phyloP scores from a whole-genome alignment of 2,329 filamentous ascomycete species.

The Aspergillus flavus region DNA sequence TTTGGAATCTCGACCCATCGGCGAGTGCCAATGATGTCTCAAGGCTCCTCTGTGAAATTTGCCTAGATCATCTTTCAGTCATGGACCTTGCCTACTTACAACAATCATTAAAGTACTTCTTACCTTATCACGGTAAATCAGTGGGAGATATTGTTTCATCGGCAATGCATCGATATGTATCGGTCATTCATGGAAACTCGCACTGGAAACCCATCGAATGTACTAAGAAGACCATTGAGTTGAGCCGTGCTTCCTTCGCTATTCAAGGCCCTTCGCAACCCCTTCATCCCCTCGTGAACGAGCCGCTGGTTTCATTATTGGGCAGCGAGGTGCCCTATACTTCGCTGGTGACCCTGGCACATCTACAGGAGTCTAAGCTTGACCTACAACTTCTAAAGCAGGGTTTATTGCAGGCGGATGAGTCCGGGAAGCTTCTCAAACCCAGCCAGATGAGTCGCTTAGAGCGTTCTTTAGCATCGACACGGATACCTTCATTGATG shows the following conservation, averaged over 20 bases:
- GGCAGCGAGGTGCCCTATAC: constrained; percentile 24
- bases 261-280: constrained; percentile 34
- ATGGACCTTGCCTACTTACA: constrained; percentile 38
- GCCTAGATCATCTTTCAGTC: constrained; percentile 42
- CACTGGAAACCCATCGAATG: constrained; percentile 32
- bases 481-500: constrained; percentile 42
- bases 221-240: constrained; percentile 23
- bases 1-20: constrained; percentile 30
- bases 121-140: constrained; percentile 19
- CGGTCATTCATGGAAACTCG: constrained; percentile 34
- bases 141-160: constrained; percentile 19
- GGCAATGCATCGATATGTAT: constrained; percentile 34
- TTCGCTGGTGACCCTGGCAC: constrained; percentile 32
- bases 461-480: constrained; percentile 45
- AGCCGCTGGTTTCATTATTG: constrained; percentile 37
- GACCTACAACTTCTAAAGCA: constrained; percentile 39
- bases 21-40: constrained; percentile 14
- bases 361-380: constrained; percentile 42
- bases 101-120: constrained; percentile 27
- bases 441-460: constrained; percentile 46
- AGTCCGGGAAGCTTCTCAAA: constrained; percentile 37
- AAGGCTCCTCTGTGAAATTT: constrained; percentile 30
- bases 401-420: constrained; percentile 33
- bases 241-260: constrained; percentile 29
- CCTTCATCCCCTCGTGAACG: constrained; percentile 44